A percentile compares a stretch with the other conserved stretches of the same genome.
These are phyloP conservation scores for Chlamydomonas incerta DNA, from an alignment of 139 green algal species.

Conservation along the genomic window DNA sequence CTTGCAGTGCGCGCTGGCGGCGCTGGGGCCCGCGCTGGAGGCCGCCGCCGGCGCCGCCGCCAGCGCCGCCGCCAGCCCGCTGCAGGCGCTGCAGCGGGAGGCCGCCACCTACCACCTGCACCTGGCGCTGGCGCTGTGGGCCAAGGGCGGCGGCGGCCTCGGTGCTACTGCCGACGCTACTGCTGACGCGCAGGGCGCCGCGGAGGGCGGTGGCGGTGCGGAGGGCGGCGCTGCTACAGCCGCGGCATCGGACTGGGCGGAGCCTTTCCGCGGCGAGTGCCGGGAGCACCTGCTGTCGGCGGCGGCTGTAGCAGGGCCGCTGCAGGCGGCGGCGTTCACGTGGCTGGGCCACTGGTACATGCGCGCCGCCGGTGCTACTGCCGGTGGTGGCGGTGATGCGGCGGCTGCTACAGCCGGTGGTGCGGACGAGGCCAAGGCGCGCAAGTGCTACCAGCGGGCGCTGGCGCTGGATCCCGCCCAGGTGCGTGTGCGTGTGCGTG, in stretches of 20 bases:
- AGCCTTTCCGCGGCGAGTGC: constrained; percentile 2
- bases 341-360: constrained; percentile 74
- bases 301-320: constrained; percentile 42
- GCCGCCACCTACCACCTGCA: constrained; percentile 38
- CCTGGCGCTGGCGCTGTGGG: constrained; percentile 51
- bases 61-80: neutral
- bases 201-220: neutral
- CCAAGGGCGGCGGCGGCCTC: neutral
- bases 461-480: constrained; percentile 78
- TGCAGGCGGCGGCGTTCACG: constrained; percentile 75
- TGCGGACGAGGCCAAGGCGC: constrained; percentile 58
- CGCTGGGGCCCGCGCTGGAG: constrained; percentile 38
- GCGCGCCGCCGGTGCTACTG: neutral
- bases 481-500: constrained; percentile 50
- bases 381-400: neutral
- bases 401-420: too few species aligned
- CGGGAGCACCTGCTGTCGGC: constrained; percentile 32
- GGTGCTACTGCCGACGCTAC: neutral
- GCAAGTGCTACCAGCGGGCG: constrained; percentile 76
- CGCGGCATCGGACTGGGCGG: too few species aligned
- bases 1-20: constrained; percentile 45
- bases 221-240: too few species aligned
- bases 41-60: neutral
- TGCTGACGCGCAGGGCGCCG: neutral
- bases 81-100: neutral